phyloP scores from a whole-genome alignment of 2,329 filamentous ascomycete genomes.

The Mollisiaceae sp. region DNA sequence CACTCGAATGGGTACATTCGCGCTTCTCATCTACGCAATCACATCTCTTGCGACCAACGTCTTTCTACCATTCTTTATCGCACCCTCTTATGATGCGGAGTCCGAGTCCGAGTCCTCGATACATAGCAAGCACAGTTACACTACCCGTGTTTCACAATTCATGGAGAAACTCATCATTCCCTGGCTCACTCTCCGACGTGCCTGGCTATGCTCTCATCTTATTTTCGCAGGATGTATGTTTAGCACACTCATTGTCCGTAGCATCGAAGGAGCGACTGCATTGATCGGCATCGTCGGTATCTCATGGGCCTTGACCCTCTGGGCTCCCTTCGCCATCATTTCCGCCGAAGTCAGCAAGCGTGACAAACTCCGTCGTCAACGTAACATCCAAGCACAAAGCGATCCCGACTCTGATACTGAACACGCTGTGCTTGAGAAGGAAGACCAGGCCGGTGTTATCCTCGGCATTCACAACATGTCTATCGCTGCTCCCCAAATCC shows the following conservation, averaged over 20 bases:
- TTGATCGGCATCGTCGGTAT: slow-evolving; percentile 84
- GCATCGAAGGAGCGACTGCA: slow-evolving; percentile 72
- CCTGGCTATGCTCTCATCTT: slow-evolving; percentile 86
- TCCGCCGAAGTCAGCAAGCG: slow-evolving; percentile 88
- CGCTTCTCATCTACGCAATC: slow-evolving; percentile 85
- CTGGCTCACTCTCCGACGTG: slow-evolving; percentile 82
- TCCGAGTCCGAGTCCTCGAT: slow-evolving; percentile 40
- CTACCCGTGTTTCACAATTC: slow-evolving; percentile 42
- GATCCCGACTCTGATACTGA: slow-evolving; percentile 19
- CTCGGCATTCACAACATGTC: slow-evolving; percentile 96
- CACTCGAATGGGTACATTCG: slow-evolving; percentile 87
- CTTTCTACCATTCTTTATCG: slow-evolving; percentile 82
- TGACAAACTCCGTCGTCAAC: slow-evolving; percentile 65
- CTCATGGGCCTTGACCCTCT: slow-evolving; percentile 90
- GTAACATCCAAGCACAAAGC: slow-evolving; percentile 23
- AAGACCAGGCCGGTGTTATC: slow-evolving; percentile 65
- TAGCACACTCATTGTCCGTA: slow-evolving; percentile 78
- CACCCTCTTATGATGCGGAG: slow-evolving; percentile 71
- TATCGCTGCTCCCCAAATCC: slow-evolving; percentile 87
- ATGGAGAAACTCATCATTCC: slow-evolving; percentile 74
- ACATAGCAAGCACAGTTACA: slow-evolving; percentile 35
- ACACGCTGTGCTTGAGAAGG: slow-evolving; percentile 12
- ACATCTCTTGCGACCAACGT: slow-evolving; percentile 84
- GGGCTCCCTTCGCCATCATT: slow-evolving; percentile 96
- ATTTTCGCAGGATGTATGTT: slow-evolving; percentile 84